Conservation (phyloP, 2,329 filamentous ascomycete species). For the Clarireedia paspali region DNA sequence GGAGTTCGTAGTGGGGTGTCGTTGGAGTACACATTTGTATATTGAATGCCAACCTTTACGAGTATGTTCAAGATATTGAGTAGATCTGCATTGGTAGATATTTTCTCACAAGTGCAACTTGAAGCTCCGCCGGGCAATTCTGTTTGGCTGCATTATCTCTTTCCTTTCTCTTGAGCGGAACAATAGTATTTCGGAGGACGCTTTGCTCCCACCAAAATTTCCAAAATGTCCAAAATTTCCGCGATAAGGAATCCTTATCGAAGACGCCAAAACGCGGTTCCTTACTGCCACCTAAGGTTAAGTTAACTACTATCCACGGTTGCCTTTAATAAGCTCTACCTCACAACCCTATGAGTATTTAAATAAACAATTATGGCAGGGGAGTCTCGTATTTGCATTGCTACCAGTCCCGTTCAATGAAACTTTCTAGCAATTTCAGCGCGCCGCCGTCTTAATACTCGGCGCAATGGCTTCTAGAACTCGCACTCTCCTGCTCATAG, state of each 20-base stretch:
- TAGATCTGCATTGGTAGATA: too few species aligned
- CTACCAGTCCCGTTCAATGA: background rate
- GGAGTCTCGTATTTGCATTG: background rate
- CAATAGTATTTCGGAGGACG: too few species aligned
- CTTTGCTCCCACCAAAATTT: background rate
- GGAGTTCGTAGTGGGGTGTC: background rate
- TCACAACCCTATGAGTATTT: background rate
- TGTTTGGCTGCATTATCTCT: too few species aligned
- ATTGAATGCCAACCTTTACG: too few species aligned
- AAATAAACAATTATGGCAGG: background rate
- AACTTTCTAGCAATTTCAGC: too few species aligned
- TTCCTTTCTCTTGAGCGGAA: too few species aligned
- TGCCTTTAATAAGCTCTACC: too few species aligned
- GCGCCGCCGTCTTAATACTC: background rate
- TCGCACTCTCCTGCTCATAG: constrained; percentile 38
- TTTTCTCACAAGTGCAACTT: too few species aligned
- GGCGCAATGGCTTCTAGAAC: constrained; percentile 21
- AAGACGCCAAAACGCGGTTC: constrained; percentile 4
- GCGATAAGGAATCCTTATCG: constrained; percentile 15
- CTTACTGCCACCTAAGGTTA: constrained; percentile 3
- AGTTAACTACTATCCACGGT: too few species aligned
- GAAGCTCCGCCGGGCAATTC: too few species aligned
- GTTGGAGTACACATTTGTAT: background rate
- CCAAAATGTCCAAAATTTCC: background rate
- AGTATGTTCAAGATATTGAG: too few species aligned